These are phyloP conservation scores for Diaporthe sp. DNA, from an alignment of 2,329 filamentous ascomycete genomes.

Conservation along the genomic window DNA sequence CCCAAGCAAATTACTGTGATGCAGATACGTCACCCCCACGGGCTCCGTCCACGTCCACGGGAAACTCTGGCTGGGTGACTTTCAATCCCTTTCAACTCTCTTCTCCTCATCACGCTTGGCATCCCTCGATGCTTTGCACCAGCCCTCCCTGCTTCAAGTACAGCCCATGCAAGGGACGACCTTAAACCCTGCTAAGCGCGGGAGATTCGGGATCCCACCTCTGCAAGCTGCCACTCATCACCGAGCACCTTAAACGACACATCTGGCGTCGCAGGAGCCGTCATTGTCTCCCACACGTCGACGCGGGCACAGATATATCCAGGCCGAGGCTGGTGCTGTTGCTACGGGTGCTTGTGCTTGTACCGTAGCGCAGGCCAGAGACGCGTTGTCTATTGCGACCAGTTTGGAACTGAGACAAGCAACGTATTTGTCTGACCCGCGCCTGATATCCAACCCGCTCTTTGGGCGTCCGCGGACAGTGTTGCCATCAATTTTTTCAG, in stretches of 20 bases:
- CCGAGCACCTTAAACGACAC: neutral
- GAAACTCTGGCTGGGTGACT: neutral
- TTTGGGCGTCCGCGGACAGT: neutral
- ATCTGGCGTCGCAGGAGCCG: neutral
- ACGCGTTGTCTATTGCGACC: neutral
- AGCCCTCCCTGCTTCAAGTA: neutral
- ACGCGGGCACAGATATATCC: neutral
- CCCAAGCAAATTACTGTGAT: neutral
- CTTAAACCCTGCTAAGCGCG: constrained; percentile 3
- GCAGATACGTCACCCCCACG: constrained; percentile 1
- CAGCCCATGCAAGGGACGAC: constrained; percentile 17
- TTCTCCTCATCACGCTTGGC: constrained; percentile 19
- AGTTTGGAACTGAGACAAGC: neutral
- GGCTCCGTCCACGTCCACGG: neutral
- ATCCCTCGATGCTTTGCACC: neutral
- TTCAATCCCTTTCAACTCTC: neutral
- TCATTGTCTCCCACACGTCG: neutral
- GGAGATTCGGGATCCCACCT: neutral
- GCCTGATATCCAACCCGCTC: neutral
- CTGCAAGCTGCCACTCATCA: neutral
- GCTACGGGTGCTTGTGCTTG: neutral
- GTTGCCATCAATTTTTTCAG: neutral
- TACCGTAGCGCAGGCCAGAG: neutral
- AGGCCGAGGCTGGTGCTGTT: neutral
- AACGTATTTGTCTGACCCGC: constrained; percentile 1